Evolutionary conservation across 2,329 filamentous ascomycete species (phyloP), one percentile per base, ranked within the genome.

Genomic region (Monosporascus sp.): DNA sequence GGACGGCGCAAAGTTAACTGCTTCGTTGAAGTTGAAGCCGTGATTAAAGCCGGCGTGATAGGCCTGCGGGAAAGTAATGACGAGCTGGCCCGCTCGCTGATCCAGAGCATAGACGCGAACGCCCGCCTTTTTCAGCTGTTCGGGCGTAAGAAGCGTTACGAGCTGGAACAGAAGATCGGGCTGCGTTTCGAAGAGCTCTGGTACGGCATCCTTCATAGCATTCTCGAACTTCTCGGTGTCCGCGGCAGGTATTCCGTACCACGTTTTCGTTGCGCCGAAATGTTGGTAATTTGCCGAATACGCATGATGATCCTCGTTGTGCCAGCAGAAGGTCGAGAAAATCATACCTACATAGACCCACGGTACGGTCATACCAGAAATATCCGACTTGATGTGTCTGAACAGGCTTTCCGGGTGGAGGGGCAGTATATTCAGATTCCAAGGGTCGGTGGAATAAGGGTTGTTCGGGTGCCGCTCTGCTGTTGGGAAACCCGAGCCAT

Each of bases 291-390:
- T 99, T 50, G 94, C 89, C 1, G 94, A 99, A 68, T 97, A 99
- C 2, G 94, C 88, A 68, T 96, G 97, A 67, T 99, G 94, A 65
- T 99, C 94, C 66, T 99, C 94, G 59, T 96, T 97, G 69, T 99
- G 94, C 94, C 94, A 99, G 71, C 94, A 99, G 67, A 99, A 99
- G 0, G 94, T 97, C 0, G 94, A 99, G 69, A 99, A 99, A 40
- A 96, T 95, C 94, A 99, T 99, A 57, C 94, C 94, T 4, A 99
- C 94, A 67, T 99, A 99, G 3, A 99, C 85, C 94, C 94, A 99
- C 0, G 94, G 94, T 7, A 99, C 93, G 0, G 94, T 99, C 94
- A 99, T 99, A 38, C 94, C 94, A 2, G 94, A 97, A 51, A 99
- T 95, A 66, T 99, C 94, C 0, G 93, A 91, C 70, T 97, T 97